Conservation (phyloP, 306 rosid genomes). For the Bauhinia variegata region DNA sequence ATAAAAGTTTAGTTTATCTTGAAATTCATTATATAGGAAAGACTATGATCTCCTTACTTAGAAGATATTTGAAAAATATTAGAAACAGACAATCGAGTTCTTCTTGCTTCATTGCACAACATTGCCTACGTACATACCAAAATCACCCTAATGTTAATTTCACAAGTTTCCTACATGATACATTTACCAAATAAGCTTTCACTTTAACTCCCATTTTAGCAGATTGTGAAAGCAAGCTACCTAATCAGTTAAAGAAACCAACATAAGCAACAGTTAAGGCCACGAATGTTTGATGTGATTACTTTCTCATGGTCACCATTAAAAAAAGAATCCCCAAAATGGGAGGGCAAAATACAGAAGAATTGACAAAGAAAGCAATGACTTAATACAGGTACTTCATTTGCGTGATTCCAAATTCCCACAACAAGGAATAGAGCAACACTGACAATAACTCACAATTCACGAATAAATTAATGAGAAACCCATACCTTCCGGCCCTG, state of each 20-base stretch:
- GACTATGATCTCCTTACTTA: neutral
- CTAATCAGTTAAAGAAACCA: neutral
- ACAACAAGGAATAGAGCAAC: neutral
- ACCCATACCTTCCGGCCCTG: constrained; percentile 84
- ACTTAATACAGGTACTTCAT: too few relatives aligned
- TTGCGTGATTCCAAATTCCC: neutral
- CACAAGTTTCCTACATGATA: neutral
- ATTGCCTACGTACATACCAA: neutral
- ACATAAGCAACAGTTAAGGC: neutral
- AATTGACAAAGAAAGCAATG: neutral
- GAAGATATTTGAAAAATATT: neutral
- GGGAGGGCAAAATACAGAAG: neutral
- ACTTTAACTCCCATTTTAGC: neutral
- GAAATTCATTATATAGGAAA: neutral
- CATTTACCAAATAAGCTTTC: neutral
- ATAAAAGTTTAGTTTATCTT: neutral
- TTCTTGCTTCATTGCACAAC: neutral
- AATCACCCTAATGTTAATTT: too few relatives aligned
- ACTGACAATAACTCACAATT: neutral
- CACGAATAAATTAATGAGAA: neutral
- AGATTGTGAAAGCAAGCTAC: neutral
- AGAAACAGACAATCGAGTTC: neutral
- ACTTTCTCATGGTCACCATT: neutral
- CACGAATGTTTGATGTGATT: neutral
- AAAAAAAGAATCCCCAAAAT: too few relatives aligned